phyloP scores from a whole-genome alignment of 225 moss, liverwort and hornwort genomes.

The Ulota crispa region DNA sequence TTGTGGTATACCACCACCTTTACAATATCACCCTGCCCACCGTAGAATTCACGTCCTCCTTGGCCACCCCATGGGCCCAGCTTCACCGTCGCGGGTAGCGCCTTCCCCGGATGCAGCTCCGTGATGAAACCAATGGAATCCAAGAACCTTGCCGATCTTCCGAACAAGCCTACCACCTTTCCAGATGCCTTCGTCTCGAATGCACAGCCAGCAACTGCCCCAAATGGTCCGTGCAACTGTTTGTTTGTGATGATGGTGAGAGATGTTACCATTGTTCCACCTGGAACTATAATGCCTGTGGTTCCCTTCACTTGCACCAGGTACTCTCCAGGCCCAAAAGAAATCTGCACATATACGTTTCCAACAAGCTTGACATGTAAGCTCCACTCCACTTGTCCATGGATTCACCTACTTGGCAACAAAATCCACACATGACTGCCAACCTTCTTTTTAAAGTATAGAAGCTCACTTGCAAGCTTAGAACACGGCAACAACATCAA shows the following conservation, averaged over 20 bases:
- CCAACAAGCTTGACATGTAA: not conserved
- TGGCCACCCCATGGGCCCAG: conserved; percentile 9
- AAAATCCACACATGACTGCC: not conserved
- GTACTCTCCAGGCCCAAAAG: not conserved
- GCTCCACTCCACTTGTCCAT: not conserved
- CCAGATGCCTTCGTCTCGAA: conserved; percentile 4
- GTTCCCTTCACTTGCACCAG: conserved; percentile 4
- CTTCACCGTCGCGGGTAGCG: not conserved
- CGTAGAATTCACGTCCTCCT: conserved; percentile 11
- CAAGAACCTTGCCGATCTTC: not conserved
- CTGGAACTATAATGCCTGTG: not conserved
- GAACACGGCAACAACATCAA: not conserved
- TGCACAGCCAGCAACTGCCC: not conserved
- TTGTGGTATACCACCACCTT: not conserved
- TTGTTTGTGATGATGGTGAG: conserved; percentile 19
- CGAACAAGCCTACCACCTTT: not conserved
- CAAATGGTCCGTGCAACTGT: not conserved
- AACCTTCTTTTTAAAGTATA: not conserved
- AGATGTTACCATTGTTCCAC: conserved; percentile 1
- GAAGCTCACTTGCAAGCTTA: not conserved
- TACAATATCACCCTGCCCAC: conserved; percentile 14
- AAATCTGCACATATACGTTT: not conserved
- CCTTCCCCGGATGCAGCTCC: not conserved
- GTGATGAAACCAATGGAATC: conserved; percentile 14
- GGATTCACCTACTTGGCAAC: not conserved